These are phyloP conservation scores for Comarum palustre DNA, from an alignment of 306 rosid genomes.

Conservation along the genomic window DNA sequence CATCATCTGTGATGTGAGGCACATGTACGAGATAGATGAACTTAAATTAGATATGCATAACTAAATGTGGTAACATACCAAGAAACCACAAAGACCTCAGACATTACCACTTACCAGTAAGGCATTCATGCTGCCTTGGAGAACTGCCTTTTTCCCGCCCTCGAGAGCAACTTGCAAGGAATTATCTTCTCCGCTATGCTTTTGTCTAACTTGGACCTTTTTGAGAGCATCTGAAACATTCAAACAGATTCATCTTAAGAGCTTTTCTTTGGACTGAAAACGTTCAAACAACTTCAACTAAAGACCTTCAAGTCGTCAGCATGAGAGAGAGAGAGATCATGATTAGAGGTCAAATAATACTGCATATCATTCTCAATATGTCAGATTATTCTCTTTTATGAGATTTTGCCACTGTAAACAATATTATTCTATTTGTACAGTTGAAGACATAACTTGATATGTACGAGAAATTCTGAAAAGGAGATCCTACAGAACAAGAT, in stretches of 20 bases:
- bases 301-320: conserved; percentile 8
- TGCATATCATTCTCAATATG: neutral
- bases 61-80: neutral
- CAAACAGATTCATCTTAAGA: conserved; percentile 21
- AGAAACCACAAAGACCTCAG: conserved; percentile 18
- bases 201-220: conserved; percentile 50
- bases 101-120: conserved; percentile 70
- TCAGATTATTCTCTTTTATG: neutral
- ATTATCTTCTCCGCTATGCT: conserved; percentile 51
- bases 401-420: neutral
- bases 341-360: neutral
- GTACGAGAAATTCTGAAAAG: neutral
- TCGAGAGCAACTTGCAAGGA: conserved; percentile 64
- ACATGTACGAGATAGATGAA: neutral
- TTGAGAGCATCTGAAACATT: conserved; percentile 61
- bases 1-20: neutral
- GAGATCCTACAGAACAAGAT: conserved; percentile 3
- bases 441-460: neutral
- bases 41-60: neutral
- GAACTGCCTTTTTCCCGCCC: conserved; percentile 67
- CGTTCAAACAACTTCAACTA: conserved; percentile 9
- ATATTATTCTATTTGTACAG: neutral
- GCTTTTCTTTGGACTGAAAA: neutral
- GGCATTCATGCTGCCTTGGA: conserved; percentile 73
- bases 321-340: neutral